Conservation (phyloP, 2,329 filamentous ascomycete genomes). For the Erysiphe pulchra region DNA sequence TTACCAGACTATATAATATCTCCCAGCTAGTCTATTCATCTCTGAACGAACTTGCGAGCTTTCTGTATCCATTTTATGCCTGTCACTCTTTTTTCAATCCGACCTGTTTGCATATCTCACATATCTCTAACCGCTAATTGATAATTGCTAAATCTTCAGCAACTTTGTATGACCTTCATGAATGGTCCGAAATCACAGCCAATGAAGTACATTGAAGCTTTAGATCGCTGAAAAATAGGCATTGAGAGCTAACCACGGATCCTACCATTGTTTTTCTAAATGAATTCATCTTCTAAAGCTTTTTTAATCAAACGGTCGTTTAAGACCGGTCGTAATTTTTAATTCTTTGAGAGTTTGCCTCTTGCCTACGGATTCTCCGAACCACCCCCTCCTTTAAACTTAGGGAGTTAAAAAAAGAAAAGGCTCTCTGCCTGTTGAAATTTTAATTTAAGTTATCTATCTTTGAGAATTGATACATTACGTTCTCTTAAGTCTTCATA, state of each 20-base stretch:
- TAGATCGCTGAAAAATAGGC: background rate
- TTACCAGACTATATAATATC: background rate
- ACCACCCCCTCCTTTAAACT: background rate
- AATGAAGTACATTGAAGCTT: background rate
- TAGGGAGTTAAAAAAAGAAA: background rate
- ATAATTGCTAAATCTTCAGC: background rate
- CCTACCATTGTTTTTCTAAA: background rate
- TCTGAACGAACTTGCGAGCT: background rate
- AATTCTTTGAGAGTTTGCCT: background rate
- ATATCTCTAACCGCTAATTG: background rate
- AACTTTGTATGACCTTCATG: background rate
- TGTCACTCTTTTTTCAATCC: background rate
- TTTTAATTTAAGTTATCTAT: background rate
- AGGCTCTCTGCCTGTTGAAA: background rate
- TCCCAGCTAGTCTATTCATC: background rate
- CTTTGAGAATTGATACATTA: background rate
- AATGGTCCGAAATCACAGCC: background rate
- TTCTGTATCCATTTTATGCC: background rate
- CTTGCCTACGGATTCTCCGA: background rate
- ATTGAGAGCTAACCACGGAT: background rate
- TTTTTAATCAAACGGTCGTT: background rate
- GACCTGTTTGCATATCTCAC: background rate
- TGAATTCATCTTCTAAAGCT: background rate
- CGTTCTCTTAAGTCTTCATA: background rate
- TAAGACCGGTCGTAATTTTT: too few relatives aligned